These are phyloP conservation scores for Barnettozyma pratensis DNA, from an alignment of 805 yeast species.

Conservation along the genomic window DNA sequence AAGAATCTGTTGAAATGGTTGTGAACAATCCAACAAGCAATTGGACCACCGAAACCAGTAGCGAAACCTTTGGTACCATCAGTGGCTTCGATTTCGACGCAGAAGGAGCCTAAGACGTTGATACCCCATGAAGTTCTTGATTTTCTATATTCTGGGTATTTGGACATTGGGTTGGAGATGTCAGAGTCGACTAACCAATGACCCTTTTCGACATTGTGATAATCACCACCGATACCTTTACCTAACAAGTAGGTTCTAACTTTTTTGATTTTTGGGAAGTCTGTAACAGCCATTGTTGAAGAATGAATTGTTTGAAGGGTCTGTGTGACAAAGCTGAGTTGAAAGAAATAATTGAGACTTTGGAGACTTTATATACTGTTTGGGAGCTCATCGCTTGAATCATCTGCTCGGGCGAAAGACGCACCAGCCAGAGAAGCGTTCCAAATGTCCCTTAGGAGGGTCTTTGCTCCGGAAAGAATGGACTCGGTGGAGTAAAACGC, in stretches of 20 bases:
- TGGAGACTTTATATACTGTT: too few species aligned
- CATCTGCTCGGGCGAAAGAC: background rate
- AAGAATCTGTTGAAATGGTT: constrained; percentile 43
- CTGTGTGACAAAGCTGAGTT: too few species aligned
- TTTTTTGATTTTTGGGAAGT: constrained; percentile 39
- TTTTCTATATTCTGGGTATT: constrained; percentile 38
- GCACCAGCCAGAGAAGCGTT: background rate
- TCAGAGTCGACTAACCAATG: constrained; percentile 45
- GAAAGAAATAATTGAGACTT: too few species aligned
- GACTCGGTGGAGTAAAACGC: too few species aligned
- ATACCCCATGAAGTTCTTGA: constrained; percentile 46
- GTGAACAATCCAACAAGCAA: constrained; percentile 43
- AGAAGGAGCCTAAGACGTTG: constrained; percentile 45
- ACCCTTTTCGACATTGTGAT: constrained; percentile 43
- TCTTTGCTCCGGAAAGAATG: background rate
- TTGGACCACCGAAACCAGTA: constrained; percentile 49
- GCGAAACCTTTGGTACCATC: constrained; percentile 48
- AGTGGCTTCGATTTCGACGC: constrained; percentile 42
- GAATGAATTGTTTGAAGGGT: background rate
- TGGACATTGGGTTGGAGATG: constrained; percentile 46
- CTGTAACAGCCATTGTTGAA: constrained; percentile 20
- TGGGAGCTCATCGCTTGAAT: background rate
- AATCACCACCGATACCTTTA: constrained; percentile 46
- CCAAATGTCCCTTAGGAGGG: background rate
- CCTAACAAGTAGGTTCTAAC: constrained; percentile 38